phyloP scores from a whole-genome alignment of 2,329 filamentous ascomycete species.

The Alternaria dauci region DNA sequence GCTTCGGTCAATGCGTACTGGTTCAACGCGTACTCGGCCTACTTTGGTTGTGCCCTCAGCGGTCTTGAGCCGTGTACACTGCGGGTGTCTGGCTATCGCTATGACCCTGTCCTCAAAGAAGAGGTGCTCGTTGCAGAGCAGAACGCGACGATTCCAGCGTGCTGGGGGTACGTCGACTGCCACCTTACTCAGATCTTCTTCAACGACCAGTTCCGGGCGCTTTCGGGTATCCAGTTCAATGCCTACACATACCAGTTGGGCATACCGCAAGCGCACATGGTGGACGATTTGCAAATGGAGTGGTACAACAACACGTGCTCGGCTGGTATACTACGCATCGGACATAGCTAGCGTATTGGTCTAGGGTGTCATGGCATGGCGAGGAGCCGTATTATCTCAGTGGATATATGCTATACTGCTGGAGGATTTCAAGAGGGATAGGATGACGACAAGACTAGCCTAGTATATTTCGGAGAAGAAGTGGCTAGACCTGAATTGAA shows the following conservation, averaged over 20 bases:
- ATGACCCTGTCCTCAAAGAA: slow-evolving; percentile 42
- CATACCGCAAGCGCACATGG: slow-evolving; percentile 55
- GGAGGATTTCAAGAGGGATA: slow-evolving; percentile 4
- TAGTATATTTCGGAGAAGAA: slow-evolving; percentile 11
- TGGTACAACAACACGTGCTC: slow-evolving; percentile 62
- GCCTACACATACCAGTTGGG: slow-evolving; percentile 53
- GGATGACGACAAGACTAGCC: slow-evolving; percentile 11
- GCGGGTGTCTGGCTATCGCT: slow-evolving; percentile 58
- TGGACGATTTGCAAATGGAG: slow-evolving; percentile 58
- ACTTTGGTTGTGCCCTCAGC: slow-evolving; percentile 58
- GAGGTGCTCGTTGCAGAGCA: slow-evolving; percentile 50
- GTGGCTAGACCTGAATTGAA: slow-evolving; percentile 10
- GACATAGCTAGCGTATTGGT: slow-evolving; percentile 35
- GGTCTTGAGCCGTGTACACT: slow-evolving; percentile 53
- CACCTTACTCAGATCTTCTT: slow-evolving; percentile 56
- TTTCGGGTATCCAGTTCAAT: slow-evolving; percentile 60
- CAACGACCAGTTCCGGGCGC: slow-evolving; percentile 46
- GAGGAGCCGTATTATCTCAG: not conserved
- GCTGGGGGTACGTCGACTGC: slow-evolving; percentile 53
- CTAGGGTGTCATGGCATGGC: slow-evolving; percentile 22
- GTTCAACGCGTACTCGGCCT: slow-evolving; percentile 60
- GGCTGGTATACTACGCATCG: slow-evolving; percentile 52
- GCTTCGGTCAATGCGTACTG: slow-evolving; percentile 57
- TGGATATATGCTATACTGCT: slow-evolving; percentile 1
- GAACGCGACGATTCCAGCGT: slow-evolving; percentile 55